A percentile compares a stretch with the other conserved stretches of the same genome.
These are phyloP conservation scores for Capsella rubella DNA, from an alignment of 441 rosid genomes.

Conservation along the genomic window DNA sequence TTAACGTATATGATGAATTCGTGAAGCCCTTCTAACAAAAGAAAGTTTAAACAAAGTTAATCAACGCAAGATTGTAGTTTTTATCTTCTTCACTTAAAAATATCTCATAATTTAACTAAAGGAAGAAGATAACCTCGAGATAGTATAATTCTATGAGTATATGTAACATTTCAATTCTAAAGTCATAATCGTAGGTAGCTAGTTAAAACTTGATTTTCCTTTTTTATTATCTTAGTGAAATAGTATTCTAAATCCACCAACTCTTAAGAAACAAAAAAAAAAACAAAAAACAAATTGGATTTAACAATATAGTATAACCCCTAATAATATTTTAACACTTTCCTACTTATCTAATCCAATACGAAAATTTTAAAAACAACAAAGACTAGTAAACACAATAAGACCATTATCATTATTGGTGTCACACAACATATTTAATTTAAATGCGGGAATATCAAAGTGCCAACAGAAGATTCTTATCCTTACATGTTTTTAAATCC, in stretches of 20 bases:
- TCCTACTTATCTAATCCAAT: constrained; percentile 1
- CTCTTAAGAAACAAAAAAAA: background rate
- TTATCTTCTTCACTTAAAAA: too few relatives aligned
- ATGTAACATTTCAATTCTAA: too few relatives aligned
- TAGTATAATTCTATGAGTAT: too few relatives aligned
- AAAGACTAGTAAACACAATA: background rate
- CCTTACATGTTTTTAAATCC: constrained; percentile 17
- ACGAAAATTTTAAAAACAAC: background rate
- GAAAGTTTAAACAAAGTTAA: too few relatives aligned
- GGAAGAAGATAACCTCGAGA: too few relatives aligned
- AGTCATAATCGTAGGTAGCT: too few relatives aligned
- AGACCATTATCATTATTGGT: constrained; percentile 17
- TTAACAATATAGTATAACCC: background rate
- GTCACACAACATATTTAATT: constrained; percentile 18
- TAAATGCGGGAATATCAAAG: background rate
- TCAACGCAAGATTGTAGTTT: too few relatives aligned
- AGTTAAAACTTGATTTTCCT: too few relatives aligned
- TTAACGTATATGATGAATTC: too few relatives aligned
- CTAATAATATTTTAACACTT: background rate
- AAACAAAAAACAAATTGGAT: background rate
- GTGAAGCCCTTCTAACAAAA: too few relatives aligned
- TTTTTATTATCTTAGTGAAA: too few relatives aligned
- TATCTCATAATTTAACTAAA: too few relatives aligned
- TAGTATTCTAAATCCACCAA: background rate
- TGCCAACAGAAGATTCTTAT: constrained; percentile 18